A percentile compares a stretch with the other conserved stretches of the same genome.
Conservation (phyloP, 2,329 filamentous ascomycete genomes). For the Aspergillus brasiliensis region DNA sequence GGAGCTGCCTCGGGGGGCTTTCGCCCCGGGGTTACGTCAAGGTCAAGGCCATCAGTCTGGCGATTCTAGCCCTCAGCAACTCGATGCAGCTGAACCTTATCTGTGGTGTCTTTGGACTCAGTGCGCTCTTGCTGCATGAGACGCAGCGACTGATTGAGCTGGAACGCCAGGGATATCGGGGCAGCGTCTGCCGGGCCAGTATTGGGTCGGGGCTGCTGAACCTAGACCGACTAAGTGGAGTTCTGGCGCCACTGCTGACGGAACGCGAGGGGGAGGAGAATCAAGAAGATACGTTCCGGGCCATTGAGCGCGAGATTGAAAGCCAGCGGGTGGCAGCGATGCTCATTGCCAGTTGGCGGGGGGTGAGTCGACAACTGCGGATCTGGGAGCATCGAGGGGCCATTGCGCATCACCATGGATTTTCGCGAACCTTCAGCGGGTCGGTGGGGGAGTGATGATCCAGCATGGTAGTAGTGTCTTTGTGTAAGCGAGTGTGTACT, state of each 20-base stretch:
- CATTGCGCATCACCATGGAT: background rate
- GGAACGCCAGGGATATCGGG: constrained; percentile 19
- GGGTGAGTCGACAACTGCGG: constrained; percentile 36
- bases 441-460: background rate
- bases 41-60: constrained; percentile 39
- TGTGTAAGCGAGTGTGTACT: too few species aligned
- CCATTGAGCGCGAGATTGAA: constrained; percentile 30
- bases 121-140: constrained; percentile 34
- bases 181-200: constrained; percentile 20
- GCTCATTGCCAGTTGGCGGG: constrained; percentile 40
- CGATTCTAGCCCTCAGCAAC: constrained; percentile 39
- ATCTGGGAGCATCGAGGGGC: constrained; percentile 27
- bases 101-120: constrained; percentile 44
- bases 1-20: constrained; percentile 25
- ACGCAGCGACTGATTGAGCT: constrained; percentile 23
- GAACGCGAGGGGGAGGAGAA: constrained; percentile 14
- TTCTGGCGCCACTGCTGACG: constrained; percentile 39
- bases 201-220: constrained; percentile 27
- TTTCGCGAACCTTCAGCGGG: background rate
- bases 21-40: constrained; percentile 24
- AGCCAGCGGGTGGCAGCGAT: constrained; percentile 34
- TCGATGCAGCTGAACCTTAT: constrained; percentile 45
- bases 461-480: background rate
- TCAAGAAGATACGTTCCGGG: constrained; percentile 14
- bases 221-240: constrained; percentile 31